Conservation (phyloP, 2,329 filamentous ascomycete genomes). For the Bisporella sp. region DNA sequence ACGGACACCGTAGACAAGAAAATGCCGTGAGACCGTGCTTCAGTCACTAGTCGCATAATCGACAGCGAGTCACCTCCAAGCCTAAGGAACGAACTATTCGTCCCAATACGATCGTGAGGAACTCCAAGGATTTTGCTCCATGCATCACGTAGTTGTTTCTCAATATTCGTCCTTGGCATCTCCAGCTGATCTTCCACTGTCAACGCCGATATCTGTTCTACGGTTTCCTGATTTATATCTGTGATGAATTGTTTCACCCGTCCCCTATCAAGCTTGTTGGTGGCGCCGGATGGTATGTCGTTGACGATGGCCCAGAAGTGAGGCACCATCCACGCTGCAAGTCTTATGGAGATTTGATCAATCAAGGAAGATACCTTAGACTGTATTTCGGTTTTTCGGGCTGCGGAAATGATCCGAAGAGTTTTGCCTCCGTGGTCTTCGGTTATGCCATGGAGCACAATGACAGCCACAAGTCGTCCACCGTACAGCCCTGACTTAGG, state of each 20-base stretch:
- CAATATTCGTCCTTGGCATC: not conserved
- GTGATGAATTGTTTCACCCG: not conserved
- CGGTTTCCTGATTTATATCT: not conserved
- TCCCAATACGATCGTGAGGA: constrained; percentile 20
- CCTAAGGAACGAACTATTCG: constrained; percentile 27
- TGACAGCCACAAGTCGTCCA: too few species aligned
- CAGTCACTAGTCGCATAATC: constrained; percentile 37
- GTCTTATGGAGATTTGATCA: too few species aligned
- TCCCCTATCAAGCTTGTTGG: constrained; percentile 21
- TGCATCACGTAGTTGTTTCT: constrained; percentile 11
- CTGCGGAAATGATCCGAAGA: not conserved
- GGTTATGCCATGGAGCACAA: too few species aligned
- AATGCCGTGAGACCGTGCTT: constrained; percentile 12
- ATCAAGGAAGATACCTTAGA: too few species aligned
- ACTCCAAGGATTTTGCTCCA: constrained; percentile 37
- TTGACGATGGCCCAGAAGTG: constrained; percentile 5
- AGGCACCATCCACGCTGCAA: constrained; percentile 8
- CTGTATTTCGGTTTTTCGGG: not conserved
- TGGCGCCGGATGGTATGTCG: constrained; percentile 9
- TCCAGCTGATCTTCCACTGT: not conserved
- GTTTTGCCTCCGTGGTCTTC: too few species aligned
- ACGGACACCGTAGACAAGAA: constrained; percentile 33
- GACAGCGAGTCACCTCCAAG: constrained; percentile 27
- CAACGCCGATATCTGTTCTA: not conserved
- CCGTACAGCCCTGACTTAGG: too few species aligned